Conservation (phyloP, 805 yeast genomes). For the Metahyphopichia silvanorum region DNA sequence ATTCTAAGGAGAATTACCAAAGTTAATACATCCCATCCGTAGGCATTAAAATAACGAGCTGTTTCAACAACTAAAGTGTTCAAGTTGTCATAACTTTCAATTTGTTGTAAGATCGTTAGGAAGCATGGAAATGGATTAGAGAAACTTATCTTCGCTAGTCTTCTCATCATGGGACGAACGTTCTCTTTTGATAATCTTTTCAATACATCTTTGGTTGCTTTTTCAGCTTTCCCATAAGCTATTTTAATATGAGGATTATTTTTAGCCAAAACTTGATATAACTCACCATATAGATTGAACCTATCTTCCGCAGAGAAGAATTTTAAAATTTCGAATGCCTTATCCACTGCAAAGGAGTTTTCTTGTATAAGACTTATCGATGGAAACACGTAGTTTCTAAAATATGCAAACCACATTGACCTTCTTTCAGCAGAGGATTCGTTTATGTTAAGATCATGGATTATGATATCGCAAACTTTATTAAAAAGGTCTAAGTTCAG, state of each 20-base stretch:
- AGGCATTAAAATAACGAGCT: constrained; percentile 67
- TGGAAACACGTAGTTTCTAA: constrained; percentile 66
- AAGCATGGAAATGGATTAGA: constrained; percentile 80
- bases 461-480: constrained; percentile 61
- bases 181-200: constrained; percentile 83
- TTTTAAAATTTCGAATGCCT: constrained; percentile 53
- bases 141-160: constrained; percentile 66
- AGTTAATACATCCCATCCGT: constrained; percentile 84
- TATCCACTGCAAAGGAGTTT: constrained; percentile 59
- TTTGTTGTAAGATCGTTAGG: constrained; percentile 66
- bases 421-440: constrained; percentile 11
- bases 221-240: constrained; percentile 65
- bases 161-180: constrained; percentile 66
- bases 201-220: constrained; percentile 70
- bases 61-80: constrained; percentile 75
- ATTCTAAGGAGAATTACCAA: constrained; percentile 69
- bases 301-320: constrained; percentile 59
- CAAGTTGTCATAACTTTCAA: constrained; percentile 89
- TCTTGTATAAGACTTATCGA: constrained; percentile 50
- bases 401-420: constrained; percentile 52
- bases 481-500: constrained; percentile 46
- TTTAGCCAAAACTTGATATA: constrained; percentile 56
- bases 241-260: constrained; percentile 53
- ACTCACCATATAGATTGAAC: constrained; percentile 78
- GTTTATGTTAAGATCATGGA: constrained; percentile 26